Evolutionary conservation across 208 protist genomes (phyloP).

Genomic region (Acanthamoeba culbertsoni): DNA sequence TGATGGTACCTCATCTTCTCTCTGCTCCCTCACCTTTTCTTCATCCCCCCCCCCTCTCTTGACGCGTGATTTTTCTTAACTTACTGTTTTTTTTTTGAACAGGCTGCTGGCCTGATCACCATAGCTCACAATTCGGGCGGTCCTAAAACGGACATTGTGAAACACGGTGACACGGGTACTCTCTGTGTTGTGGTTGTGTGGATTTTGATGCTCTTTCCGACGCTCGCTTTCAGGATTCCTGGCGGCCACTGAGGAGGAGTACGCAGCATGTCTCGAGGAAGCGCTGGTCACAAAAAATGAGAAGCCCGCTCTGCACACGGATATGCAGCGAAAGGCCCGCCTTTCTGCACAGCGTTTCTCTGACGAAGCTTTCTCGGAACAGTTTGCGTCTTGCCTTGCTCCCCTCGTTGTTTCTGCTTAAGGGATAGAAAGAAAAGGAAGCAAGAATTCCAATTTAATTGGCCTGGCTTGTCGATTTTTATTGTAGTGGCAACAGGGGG

Average conservation of each 20-base stretch:
- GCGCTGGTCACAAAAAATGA: constrained; percentile 26
- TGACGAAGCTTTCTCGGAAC: constrained; percentile 68
- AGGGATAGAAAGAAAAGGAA: background rate
- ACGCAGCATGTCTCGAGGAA: constrained; percentile 77
- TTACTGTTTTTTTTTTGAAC: background rate
- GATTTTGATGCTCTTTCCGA: background rate
- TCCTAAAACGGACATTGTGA: constrained; percentile 93
- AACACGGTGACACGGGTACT: background rate
- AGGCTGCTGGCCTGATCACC: constrained; percentile 88
- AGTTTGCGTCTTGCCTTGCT: constrained; percentile 45
- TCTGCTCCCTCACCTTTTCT: background rate
- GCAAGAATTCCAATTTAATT: background rate
- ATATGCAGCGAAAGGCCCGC: constrained; percentile 67
- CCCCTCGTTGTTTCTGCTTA: background rate
- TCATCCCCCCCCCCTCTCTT: background rate
- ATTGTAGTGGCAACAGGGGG: background rate
- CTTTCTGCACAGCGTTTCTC: constrained; percentile 70
- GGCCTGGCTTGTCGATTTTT: too few relatives aligned
- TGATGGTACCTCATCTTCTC: constrained; percentile 82
- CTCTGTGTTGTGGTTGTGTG: background rate
- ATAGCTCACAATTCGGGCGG: constrained; percentile 94
- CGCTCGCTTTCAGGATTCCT: constrained; percentile 83
- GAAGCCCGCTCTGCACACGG: background rate
- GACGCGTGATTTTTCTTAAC: background rate
- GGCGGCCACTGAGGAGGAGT: constrained; percentile 87